These are phyloP conservation scores for Dorcoceras hygrometricum DNA, from an alignment of 257 asterid species.

Conservation along the genomic window DNA sequence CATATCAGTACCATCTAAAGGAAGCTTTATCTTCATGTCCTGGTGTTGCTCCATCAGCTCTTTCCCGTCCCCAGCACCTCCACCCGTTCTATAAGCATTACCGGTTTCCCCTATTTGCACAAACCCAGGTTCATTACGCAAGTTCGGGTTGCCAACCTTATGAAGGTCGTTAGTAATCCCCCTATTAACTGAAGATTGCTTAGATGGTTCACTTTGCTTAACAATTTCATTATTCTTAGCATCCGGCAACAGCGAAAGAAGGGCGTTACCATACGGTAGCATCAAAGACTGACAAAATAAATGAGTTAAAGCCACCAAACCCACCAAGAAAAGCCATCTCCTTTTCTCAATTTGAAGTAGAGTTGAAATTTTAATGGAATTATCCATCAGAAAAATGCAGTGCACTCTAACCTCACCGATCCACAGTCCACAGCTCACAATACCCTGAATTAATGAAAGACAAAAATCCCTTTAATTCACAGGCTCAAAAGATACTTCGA, in stretches of 20 bases:
- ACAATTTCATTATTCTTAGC: slow-evolving; percentile 17
- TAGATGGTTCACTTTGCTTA: slow-evolving; percentile 22
- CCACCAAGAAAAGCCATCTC: slow-evolving; percentile 73
- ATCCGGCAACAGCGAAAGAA: slow-evolving; percentile 48
- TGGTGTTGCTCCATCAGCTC: slow-evolving; percentile 22
- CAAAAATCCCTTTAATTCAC: background rate
- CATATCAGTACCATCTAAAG: slow-evolving; percentile 29
- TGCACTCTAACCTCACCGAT: slow-evolving; percentile 15
- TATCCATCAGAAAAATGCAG: slow-evolving; percentile 37
- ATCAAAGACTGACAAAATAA: slow-evolving; percentile 68
- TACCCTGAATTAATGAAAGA: slow-evolving; percentile 23
- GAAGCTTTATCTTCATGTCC: slow-evolving; percentile 23
- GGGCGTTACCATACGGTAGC: slow-evolving; percentile 74
- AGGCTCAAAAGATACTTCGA: background rate
- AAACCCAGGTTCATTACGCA: slow-evolving; percentile 30
- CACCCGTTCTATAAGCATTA: background rate
- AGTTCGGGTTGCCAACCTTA: slow-evolving; percentile 21
- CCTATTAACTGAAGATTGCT: slow-evolving; percentile 26
- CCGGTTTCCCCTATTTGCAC: slow-evolving; percentile 33
- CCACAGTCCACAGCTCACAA: slow-evolving; percentile 11
- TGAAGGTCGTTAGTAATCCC: slow-evolving; percentile 23
- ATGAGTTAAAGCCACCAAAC: slow-evolving; percentile 69
- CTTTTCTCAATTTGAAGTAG: slow-evolving; percentile 51
- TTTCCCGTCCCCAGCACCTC: slow-evolving; percentile 21
- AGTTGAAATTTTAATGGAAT: slow-evolving; percentile 32